Evolutionary conservation across 2,329 filamentous ascomycete genomes (phyloP).

Genomic region (Dothidotthia symphoricarpi): DNA sequence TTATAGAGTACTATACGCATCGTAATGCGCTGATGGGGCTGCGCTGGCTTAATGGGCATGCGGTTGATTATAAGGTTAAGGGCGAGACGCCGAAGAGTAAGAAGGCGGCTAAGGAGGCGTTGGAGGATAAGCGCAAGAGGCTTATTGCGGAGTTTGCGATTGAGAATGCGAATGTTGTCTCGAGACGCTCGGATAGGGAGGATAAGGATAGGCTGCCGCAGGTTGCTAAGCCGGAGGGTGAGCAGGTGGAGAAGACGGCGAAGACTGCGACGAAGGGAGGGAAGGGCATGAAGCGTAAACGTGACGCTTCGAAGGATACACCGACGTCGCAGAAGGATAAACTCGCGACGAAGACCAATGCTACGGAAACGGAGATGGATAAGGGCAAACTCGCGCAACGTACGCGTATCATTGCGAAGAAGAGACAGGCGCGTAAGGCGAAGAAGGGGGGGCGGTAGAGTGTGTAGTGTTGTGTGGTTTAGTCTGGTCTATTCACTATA

Average conservation of each 20-base stretch:
- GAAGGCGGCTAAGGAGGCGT: slow-evolving; percentile 41
- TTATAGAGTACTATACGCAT: slow-evolving; percentile 94
- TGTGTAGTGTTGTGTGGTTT: neutral
- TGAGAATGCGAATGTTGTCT: slow-evolving; percentile 95
- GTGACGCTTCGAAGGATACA: slow-evolving; percentile 15
- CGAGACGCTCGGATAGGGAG: slow-evolving; percentile 67
- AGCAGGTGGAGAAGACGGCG: slow-evolving; percentile 13
- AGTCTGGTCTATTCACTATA: neutral
- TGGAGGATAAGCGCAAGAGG: slow-evolving; percentile 78
- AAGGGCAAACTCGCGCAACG: slow-evolving; percentile 56
- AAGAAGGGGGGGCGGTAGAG: slow-evolving; percentile 56
- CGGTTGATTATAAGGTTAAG: slow-evolving; percentile 52
- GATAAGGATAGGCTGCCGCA: slow-evolving; percentile 53
- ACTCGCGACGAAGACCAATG: too few relatives aligned
- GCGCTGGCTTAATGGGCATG: slow-evolving; percentile 84
- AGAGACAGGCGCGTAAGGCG: slow-evolving; percentile 68
- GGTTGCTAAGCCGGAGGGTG: slow-evolving; percentile 13
- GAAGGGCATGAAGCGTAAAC: slow-evolving; percentile 43
- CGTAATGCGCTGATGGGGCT: slow-evolving; percentile 93
- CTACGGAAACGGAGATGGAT: slow-evolving; percentile 37
- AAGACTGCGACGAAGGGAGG: slow-evolving; percentile 11
- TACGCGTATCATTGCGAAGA: slow-evolving; percentile 81
- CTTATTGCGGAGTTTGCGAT: slow-evolving; percentile 97
- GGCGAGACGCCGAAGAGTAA: slow-evolving; percentile 48
- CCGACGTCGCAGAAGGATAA: too few relatives aligned